Base-by-base conservation (phyloP, 805 yeast genomes). In the Kodamaea neixiangensis region DNA sequence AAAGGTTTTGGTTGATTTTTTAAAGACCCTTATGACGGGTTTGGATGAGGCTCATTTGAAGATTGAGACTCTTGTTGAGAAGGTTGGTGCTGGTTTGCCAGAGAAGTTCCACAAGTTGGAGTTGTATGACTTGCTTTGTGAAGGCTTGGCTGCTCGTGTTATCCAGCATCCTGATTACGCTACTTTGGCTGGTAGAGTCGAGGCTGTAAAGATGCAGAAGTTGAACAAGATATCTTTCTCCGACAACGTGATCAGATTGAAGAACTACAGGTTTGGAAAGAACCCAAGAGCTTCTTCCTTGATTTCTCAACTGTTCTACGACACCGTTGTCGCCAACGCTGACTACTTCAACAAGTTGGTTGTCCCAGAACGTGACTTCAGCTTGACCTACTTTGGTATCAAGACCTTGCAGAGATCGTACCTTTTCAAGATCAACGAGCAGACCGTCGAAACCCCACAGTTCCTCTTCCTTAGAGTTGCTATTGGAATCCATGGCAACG, bases 331-430 rank as follows among this genome's bases (percentile, higher is more conserved):
- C 76, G 70, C 79, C 47, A 73, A 89, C 66, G 80, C 81, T 44
- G 87, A 83, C 35, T 82, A 76, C 63, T 75, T 93, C 48, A 83
- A 93, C 70, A 75, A 84, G 9, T 84, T 96, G 14, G 82, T 93
- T 44, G 86, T 81, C 34, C 83, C 81, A 57, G 87, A 83, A 56
- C 81, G 97, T 58, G 98, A 93, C 68, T 83, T 81, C 67, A 79
- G 77, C 58, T 79, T 88, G 64, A 82, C 89, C 64, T 93, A 84
- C 68, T 93, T 93, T 65, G 98, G 97, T 22, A 84, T 90, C 75
- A 89, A 87, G 71, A 93, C 98, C n/a, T 75, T 93, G 51, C 91
- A 87, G 69, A 86, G 92, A 63, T 86, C 97, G 2, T 93, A 93
- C 64, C 71, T 93, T 47, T 72, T 93, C 44, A 80, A 83, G 59